Evolutionary conservation across 148 eudicot genomes (phyloP).

Genomic region (Heliosperma pusillum): DNA sequence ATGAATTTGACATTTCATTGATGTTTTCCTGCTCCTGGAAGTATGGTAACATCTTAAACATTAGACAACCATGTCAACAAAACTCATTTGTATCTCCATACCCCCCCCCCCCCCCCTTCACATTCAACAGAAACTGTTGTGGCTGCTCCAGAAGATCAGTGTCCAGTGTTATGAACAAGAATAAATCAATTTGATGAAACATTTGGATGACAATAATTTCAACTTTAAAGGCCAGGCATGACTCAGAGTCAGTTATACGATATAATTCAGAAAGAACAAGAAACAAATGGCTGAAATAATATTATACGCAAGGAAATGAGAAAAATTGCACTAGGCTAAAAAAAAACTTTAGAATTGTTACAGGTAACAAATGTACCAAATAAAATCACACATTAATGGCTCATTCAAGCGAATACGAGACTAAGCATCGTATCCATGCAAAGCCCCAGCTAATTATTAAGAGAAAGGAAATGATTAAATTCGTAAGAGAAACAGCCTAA

Average conservation of each 20-base stretch:
- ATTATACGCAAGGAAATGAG: not conserved
- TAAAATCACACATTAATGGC: not conserved
- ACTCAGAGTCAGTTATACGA: not conserved
- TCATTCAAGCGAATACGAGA: not conserved
- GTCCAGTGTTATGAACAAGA: not conserved
- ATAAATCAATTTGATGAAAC: not conserved
- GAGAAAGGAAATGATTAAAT: not conserved
- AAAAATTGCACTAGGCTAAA: not conserved
- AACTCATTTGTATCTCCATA: not conserved
- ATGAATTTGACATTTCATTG: conserved; percentile 23
- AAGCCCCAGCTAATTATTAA: not conserved
- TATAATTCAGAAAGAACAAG: not conserved
- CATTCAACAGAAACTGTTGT: conserved; percentile 1
- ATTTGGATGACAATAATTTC: not conserved
- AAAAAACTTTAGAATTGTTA: not conserved
- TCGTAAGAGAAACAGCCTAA: not conserved
- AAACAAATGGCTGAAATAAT: not conserved
- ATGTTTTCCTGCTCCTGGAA: conserved; percentile 29
- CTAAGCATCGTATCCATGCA: not conserved
- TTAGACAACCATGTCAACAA: not conserved
- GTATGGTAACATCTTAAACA: not conserved
- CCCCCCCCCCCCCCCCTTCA: not conserved
- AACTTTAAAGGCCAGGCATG: not conserved
- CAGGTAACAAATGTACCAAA: not conserved
- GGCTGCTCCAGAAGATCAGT: not conserved